Percentiles rank a stretch among this genome's conserved stretches.
phyloP scores from a whole-genome alignment of 805 yeast genomes.

The Starmerella sirachaensis region DNA sequence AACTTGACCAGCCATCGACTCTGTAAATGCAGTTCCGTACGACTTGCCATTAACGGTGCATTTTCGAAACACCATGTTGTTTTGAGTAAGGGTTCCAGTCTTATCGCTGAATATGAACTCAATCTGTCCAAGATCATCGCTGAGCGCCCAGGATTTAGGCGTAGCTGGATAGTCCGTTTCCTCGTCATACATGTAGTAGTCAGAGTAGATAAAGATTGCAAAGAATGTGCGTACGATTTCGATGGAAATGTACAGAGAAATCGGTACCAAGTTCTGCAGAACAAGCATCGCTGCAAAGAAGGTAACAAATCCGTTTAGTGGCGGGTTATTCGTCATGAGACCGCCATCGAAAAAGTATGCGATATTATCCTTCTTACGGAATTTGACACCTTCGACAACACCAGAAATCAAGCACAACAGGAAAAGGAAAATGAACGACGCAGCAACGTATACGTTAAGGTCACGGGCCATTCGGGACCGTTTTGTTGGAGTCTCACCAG shows the following conservation, averaged over 20 bases:
- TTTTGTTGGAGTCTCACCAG: constrained; percentile 69
- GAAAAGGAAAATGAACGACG: constrained; percentile 52
- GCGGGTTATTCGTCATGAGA: constrained; percentile 46
- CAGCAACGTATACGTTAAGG: constrained; percentile 51
- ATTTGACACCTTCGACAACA: constrained; percentile 54
- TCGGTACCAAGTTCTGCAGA: constrained; percentile 69
- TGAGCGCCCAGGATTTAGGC: constrained; percentile 72
- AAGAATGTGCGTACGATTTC: constrained; percentile 70
- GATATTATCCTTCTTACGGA: constrained; percentile 38
- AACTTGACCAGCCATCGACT: constrained; percentile 61
- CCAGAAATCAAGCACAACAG: constrained; percentile 59
- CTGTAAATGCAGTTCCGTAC: constrained; percentile 68
- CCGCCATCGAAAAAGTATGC: constrained; percentile 45
- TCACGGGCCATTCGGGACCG: constrained; percentile 52
- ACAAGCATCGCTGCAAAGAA: constrained; percentile 64
- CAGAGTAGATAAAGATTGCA: constrained; percentile 64
- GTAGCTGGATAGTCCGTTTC: constrained; percentile 61
- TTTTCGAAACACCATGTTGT: constrained; percentile 71
- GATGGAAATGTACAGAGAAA: constrained; percentile 64
- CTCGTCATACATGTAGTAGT: constrained; percentile 56
- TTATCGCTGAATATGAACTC: constrained; percentile 74
- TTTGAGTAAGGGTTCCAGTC: constrained; percentile 75
- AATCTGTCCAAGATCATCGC: constrained; percentile 75
- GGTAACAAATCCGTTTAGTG: constrained; percentile 52
- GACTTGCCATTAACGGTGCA: constrained; percentile 56